Evolutionary conservation across 345 rosid genomes (phyloP).

Genomic region (Populus pruinosa): DNA sequence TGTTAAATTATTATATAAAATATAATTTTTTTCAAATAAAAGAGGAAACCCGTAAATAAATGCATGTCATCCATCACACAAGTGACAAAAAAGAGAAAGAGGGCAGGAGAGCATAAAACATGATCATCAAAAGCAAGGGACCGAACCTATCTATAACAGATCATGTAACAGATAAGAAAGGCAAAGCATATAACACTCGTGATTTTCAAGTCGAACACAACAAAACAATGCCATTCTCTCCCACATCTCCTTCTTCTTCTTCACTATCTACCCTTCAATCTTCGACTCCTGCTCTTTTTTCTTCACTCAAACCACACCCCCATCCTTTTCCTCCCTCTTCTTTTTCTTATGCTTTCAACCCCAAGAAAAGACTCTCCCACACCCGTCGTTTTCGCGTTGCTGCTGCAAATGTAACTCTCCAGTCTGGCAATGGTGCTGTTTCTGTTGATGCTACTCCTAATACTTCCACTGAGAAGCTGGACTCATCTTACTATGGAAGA

Average conservation of each 20-base stretch:
- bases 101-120: neutral
- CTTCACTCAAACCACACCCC: slow-evolving; percentile 20
- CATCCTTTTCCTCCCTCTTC: slow-evolving; percentile 13
- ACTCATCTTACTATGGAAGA: slow-evolving; percentile 52
- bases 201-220: neutral
- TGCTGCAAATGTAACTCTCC: slow-evolving; percentile 28
- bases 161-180: slow-evolving; percentile 7
- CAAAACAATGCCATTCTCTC: slow-evolving; percentile 13
- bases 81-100: neutral
- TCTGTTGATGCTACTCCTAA: slow-evolving; percentile 1
- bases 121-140: neutral
- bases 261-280: slow-evolving; percentile 15
- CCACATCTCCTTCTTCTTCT: neutral
- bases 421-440: slow-evolving; percentile 53
- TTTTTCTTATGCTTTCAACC: slow-evolving; percentile 4
- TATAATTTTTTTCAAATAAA: too few species aligned
- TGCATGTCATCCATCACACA: neutral
- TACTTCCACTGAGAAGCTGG: slow-evolving; percentile 16
- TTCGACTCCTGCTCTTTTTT: slow-evolving; percentile 1
- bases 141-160: neutral
- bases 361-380: slow-evolving; percentile 1
- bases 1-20: too few species aligned
- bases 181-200: too few species aligned
- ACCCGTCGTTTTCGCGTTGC: slow-evolving; percentile 4
- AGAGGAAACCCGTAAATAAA: neutral